Evolutionary conservation across 495 filamentous ascomycete genomes (phyloP), one percentile per base, ranked within the genome.

Genomic region (Penicillium lagena): DNA sequence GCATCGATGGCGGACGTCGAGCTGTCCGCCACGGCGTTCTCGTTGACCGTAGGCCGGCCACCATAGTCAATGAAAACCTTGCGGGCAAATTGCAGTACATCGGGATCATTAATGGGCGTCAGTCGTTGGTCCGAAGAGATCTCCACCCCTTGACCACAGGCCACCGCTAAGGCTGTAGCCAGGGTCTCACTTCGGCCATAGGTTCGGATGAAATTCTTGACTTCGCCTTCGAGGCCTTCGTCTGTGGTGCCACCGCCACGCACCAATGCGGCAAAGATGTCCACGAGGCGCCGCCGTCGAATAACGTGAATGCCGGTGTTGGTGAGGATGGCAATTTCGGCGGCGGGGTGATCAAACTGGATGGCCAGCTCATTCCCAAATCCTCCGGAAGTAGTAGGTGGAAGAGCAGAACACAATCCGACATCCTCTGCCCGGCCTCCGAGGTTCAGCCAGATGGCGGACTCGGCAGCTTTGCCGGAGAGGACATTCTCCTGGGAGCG

Each of bases 311-410:
- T 79, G 2, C 91, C 93, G 12, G 76, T 85, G 50, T 90, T 93
- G 7, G 93, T 96, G 44, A 99, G 70, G 30, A 99, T 82, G 7
- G 90, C 94, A 41, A 96, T 79, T 54, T 97, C 90, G 9, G 85
- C 77, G 4, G 82, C 76, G 0, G 80, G 71, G 22, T 87, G 75
- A 54, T 97, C 94, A 49, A 89, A 96, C 58, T 99, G 93, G 33
- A 94, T 82, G 7, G 94, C 89, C 47, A 95, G 70, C 60, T 99
- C 93, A 53, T 99, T 99, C 12, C 90, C 90, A 55, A 95, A 98
- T 0, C 91, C 91, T 11, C 78, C 62, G 9, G 93, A 87, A 13
- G 77, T 77, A n/a, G 89, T 87, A 12, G 78, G 74, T 35, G 88
- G 88, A 12, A 82, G 76, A 4, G 73, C 68, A 1, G 86, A 85